Base-by-base conservation (phyloP, 768 basidiomycete species). In the Paxillus involutus region DNA sequence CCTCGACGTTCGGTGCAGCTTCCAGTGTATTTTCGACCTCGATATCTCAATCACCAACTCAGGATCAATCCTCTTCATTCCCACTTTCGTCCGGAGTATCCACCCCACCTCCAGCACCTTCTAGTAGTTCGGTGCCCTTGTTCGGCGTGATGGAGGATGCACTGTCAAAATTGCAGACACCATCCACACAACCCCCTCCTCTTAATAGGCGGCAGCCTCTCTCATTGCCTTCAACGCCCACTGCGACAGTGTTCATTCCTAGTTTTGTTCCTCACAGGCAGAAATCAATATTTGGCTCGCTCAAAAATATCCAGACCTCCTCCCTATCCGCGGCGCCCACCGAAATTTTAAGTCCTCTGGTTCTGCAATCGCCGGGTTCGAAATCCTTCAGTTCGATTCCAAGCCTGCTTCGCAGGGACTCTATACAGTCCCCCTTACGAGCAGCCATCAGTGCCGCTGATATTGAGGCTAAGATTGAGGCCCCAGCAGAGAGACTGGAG, bases 161-260 rank as follows among this genome's bases (percentile, higher is more conserved):
- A 10, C 37, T 43, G 24, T 24, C 37, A 9, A 41, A 33, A 32
- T 11, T 46, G 32, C 65, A 59, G 29, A 61, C 48, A 11, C 51
- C 55, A 43, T 59, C 46, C 29, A 30, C 47, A 17, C 61, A 59
- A 51, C 72, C 72, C 4, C 70, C 70, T 26, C 63, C 59, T 43
- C 63, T 71, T 12, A 52, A 49, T 49, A 65, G 67, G 57, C 67
- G 51, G 10, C 60, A 57, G 21, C 68, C 72, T 30, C 69, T 71
- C 29, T 73, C 72, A 3, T 49, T 71, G n/a, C 70, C 70, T 3
- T n/a, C 66, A 11, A 71, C 70, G 12, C 70, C 70, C 7, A 71
- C 66, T 36, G 56, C 62, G 13, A 53, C 61, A 17, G 6, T 56
- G 1, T 61, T 50, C 29, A 62, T 59, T 5, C 58, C 69, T 33